Conservation (phyloP, 306 rosid species). For the Dryas octopetala region DNA sequence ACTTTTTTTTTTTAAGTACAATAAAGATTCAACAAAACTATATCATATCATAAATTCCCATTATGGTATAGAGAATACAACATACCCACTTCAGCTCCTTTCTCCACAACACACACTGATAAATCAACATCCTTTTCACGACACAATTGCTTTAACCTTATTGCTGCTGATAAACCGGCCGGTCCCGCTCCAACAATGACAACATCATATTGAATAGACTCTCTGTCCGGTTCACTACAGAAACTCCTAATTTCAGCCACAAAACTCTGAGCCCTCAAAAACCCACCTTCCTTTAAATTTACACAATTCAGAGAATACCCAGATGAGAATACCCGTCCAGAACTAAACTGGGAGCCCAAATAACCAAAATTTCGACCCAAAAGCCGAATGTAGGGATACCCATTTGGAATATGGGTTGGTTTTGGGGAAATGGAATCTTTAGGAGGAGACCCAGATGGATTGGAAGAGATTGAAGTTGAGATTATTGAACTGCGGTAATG, state of each 20-base stretch:
- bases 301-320: constrained; percentile 21
- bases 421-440: constrained; percentile 7
- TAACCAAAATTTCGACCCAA: constrained; percentile 20
- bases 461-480: constrained; percentile 8
- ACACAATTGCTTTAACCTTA: constrained; percentile 79
- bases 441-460: constrained; percentile 1
- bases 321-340: constrained; percentile 18
- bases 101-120: constrained; percentile 89
- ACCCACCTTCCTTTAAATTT: background rate
- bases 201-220: constrained; percentile 77
- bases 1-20: background rate
- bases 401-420: constrained; percentile 5
- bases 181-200: constrained; percentile 97
- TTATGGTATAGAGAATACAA: background rate
- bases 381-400: constrained; percentile 17
- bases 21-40: background rate
- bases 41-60: background rate
- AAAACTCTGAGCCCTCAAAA: constrained; percentile 1
- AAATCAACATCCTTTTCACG: constrained; percentile 53
- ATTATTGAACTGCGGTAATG: constrained; percentile 11
- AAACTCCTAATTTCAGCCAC: constrained; percentile 37
- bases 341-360: constrained; percentile 14
- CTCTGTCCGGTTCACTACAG: constrained; percentile 52
- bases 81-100: constrained; percentile 93
- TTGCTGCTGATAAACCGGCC: constrained; percentile 92